A percentile compares a stretch with the other conserved stretches of the same genome.
Evolutionary conservation across 345 rosid species (phyloP).

Genomic region (Cochlearia excelsa): DNA sequence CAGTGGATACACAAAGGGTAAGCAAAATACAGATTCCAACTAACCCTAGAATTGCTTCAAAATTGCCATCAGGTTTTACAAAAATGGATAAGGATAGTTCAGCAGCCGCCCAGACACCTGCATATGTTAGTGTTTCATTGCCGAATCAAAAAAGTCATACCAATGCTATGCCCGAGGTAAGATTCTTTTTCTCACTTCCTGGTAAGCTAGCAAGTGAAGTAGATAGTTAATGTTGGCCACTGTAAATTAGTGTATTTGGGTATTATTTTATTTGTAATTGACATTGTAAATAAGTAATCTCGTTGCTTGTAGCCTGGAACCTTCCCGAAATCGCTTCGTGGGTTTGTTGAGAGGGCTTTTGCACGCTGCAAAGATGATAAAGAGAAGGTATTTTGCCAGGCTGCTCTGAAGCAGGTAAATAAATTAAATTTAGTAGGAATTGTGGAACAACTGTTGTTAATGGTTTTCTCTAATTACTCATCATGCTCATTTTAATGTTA

Average conservation of each 20-base stretch:
- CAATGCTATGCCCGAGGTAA: constrained; percentile 70
- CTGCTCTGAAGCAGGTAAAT: constrained; percentile 67
- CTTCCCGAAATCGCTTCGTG: constrained; percentile 74
- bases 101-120: constrained; percentile 56
- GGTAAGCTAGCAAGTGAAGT: constrained; percentile 23
- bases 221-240: constrained; percentile 19
- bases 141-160: constrained; percentile 67
- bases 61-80: constrained; percentile 64
- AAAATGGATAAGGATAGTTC: constrained; percentile 67
- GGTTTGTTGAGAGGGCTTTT: constrained; percentile 88
- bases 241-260: constrained; percentile 5
- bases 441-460: constrained; percentile 7
- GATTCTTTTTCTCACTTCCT: constrained; percentile 24
- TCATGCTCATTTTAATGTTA: constrained; percentile 8
- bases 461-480: constrained; percentile 8
- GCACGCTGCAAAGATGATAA: constrained; percentile 76
- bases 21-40: constrained; percentile 92
- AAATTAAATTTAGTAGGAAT: constrained; percentile 4
- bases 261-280: constrained; percentile 6
- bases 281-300: constrained; percentile 15
- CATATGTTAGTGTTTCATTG: constrained; percentile 70
- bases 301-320: constrained; percentile 55
- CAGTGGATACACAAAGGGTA: constrained; percentile 60
- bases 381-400: constrained; percentile 66
- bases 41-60: constrained; percentile 96